Percentiles rank a stretch among this genome's conserved stretches.
Evolutionary conservation across 176 grass and related monocot genomes (phyloP).

Genomic region (Oryza officinalis): DNA sequence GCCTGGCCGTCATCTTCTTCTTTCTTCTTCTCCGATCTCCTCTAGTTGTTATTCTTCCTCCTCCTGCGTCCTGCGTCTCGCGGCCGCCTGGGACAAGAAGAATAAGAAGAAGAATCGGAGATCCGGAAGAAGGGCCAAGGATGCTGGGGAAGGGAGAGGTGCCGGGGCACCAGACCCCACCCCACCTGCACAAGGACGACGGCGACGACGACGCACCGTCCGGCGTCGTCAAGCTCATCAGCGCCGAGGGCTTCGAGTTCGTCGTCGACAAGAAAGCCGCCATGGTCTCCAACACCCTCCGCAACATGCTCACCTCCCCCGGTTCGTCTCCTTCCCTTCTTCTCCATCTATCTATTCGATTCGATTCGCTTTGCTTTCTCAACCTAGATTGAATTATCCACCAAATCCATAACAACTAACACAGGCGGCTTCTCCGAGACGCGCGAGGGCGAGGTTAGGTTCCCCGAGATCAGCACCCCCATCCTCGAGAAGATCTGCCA

Average conservation of each 20-base stretch:
- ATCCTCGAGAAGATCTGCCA: constrained; percentile 95
- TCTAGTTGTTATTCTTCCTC: no score
- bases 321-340: constrained; percentile 19
- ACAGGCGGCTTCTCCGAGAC: constrained; percentile 71
- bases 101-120: neutral
- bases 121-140: neutral
- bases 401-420: neutral
- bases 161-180: neutral
- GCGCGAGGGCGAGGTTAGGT: constrained; percentile 73
- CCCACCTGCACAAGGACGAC: neutral
- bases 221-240: constrained; percentile 88
- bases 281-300: constrained; percentile 87
- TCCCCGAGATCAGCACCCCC: constrained; percentile 79
- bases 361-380: neutral
- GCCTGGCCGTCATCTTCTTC: no score
- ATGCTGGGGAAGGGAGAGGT: constrained; percentile 32
- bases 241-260: constrained; percentile 95
- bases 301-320: constrained; percentile 98
- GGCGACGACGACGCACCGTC: constrained; percentile 32
- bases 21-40: no score
- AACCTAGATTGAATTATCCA: neutral
- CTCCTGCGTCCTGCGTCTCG: neutral
- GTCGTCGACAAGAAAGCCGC: constrained; percentile 88
- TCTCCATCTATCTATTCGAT: neutral
- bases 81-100: neutral